Percentiles rank a stretch among this genome's conserved stretches.
Evolutionary conservation across 805 yeast genomes (phyloP).

Genomic region (Saturnispora serradocipensis): DNA sequence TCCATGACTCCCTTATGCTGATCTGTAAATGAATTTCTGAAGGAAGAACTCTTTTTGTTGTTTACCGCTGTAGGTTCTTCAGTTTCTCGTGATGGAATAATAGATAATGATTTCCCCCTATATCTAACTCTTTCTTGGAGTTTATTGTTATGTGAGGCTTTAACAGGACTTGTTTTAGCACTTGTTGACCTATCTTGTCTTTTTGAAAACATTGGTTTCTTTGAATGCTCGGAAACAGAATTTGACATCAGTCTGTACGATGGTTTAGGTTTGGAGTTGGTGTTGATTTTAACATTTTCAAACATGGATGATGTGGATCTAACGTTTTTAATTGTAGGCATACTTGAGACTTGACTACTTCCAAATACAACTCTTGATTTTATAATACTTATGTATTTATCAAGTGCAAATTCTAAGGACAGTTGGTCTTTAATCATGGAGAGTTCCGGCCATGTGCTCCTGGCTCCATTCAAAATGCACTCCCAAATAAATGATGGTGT

Average conservation of each 20-base stretch:
- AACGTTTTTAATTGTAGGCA: conserved; percentile 4
- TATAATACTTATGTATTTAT: conserved; percentile 61
- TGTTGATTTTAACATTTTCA: neutral
- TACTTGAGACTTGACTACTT: neutral
- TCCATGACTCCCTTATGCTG: neutral
- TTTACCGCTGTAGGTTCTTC: neutral
- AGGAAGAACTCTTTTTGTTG: neutral
- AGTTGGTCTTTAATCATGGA: conserved; percentile 83
- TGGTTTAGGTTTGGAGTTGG: neutral
- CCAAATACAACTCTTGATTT: conserved; percentile 49
- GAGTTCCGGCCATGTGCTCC: conserved; percentile 90
- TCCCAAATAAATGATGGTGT: conserved; percentile 64
- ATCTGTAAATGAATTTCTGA: neutral
- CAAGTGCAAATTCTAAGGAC: conserved; percentile 80
- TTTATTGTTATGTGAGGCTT: neutral
- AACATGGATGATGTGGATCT: conserved; percentile 4
- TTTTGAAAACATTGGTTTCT: neutral
- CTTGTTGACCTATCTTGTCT: neutral
- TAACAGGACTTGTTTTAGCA: neutral
- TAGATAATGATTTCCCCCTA: neutral
- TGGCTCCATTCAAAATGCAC: conserved; percentile 70
- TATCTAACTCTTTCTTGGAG: neutral
- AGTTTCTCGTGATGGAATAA: neutral
- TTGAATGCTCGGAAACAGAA: conserved; percentile 1
- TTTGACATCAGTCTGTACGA: neutral